Evolutionary conservation across 495 filamentous ascomycete species (phyloP).

Genomic region (Apiosordaria backusii): DNA sequence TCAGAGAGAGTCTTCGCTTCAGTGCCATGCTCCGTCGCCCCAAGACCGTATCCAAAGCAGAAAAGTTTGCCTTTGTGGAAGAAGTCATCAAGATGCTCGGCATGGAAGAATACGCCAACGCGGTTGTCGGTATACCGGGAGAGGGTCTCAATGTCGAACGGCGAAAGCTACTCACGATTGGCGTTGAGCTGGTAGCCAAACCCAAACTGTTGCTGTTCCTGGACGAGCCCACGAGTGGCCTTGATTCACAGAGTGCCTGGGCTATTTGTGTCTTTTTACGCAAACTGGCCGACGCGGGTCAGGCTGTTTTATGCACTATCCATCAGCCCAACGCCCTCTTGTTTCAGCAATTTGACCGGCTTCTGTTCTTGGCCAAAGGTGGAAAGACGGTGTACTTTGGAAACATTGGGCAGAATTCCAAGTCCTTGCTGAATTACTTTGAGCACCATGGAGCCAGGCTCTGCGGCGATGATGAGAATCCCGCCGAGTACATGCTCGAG

Average conservation of each 20-base stretch:
- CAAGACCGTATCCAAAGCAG: conserved; percentile 53
- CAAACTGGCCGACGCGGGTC: conserved; percentile 75
- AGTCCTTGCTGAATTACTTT: conserved; percentile 39
- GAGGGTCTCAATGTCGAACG: conserved; percentile 53
- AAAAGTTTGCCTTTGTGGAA: conserved; percentile 80
- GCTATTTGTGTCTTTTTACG: conserved; percentile 79
- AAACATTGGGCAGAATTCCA: conserved; percentile 44
- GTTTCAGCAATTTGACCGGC: conserved; percentile 70
- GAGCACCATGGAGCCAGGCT: conserved; percentile 67
- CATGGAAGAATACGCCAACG: conserved; percentile 78
- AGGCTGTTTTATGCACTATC: conserved; percentile 71
- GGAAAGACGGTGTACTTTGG: conserved; percentile 70
- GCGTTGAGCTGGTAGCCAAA: conserved; percentile 86
- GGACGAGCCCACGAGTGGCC: conserved; percentile 76
- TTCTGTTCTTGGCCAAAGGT: conserved; percentile 63
- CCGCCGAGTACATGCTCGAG: conserved; percentile 88
- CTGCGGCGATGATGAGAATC: conserved; percentile 63
- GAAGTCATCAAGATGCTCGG: conserved; percentile 83
- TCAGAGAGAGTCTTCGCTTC: conserved; percentile 76
- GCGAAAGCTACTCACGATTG: conserved; percentile 72
- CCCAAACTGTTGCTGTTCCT: conserved; percentile 72
- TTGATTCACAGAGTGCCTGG: conserved; percentile 80
- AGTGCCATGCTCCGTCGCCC: conserved; percentile 79
- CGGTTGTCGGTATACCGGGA: conserved; percentile 77
- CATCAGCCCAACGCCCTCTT: conserved; percentile 72